These are phyloP conservation scores for Talaromyces verruculosus DNA, from an alignment of 2,329 filamentous ascomycete species.

Conservation along the genomic window DNA sequence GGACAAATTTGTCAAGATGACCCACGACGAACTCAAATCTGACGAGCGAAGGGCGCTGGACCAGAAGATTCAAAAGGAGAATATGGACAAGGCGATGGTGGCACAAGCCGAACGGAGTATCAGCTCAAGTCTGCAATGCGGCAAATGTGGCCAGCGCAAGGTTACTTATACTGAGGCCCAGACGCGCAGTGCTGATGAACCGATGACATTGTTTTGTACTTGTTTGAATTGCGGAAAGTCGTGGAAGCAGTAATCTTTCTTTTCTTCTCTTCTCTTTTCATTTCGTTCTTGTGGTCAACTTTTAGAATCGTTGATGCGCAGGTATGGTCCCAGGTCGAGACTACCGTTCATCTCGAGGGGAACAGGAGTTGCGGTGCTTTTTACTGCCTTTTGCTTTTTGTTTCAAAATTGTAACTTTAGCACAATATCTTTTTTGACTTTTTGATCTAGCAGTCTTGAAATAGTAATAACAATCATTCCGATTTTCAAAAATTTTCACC, in stretches of 20 bases:
- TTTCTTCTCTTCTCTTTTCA: background rate
- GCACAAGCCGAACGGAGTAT: constrained; percentile 89
- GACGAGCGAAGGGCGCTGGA: constrained; percentile 76
- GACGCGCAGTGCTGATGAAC: constrained; percentile 92
- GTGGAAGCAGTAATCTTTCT: constrained; percentile 41
- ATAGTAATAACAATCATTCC: background rate
- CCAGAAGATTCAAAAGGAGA: constrained; percentile 76
- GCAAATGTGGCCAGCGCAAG: constrained; percentile 89
- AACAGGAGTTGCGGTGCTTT: constrained; percentile 15
- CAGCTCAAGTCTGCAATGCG: constrained; percentile 81
- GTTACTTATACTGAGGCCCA: constrained; percentile 96
- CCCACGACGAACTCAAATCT: constrained; percentile 86
- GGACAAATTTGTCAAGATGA: constrained; percentile 79
- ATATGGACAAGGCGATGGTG: constrained; percentile 96
- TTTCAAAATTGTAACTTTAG: constrained; percentile 16
- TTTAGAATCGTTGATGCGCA: constrained; percentile 1
- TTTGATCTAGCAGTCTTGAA: background rate
- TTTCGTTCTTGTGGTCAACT: constrained; percentile 2
- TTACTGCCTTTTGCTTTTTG: background rate
- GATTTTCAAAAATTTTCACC: background rate
- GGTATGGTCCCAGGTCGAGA: constrained; percentile 16
- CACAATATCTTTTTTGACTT: background rate
- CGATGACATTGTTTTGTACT: constrained; percentile 56
- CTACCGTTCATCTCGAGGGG: constrained; percentile 22
- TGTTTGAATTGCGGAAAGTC: constrained; percentile 51